Evolutionary conservation across 345 rosid species (phyloP), one percentile per base, ranked within the genome.

Genomic region (Brassica rapa): DNA sequence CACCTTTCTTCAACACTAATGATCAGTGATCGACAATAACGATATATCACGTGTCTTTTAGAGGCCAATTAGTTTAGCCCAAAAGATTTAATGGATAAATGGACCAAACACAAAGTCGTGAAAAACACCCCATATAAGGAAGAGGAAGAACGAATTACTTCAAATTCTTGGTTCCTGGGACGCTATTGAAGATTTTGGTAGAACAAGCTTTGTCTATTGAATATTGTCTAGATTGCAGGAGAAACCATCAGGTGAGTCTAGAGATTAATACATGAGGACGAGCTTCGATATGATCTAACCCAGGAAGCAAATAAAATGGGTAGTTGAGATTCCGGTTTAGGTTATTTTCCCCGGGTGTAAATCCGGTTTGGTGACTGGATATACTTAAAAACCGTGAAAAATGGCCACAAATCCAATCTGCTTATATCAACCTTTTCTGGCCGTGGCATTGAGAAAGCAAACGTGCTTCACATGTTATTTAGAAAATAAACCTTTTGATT

Each of bases 111-210:
- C 21, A 29, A 62, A 32, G 23, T 30, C 41, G 8, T 62, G 41
- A 46, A 41, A 41, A 41, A 12, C 46, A 41, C 49, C 11, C 53
- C 53, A 12, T 14, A 41, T 46, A 15, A n/a, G 6, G 5, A 49
- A 4, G 6, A 12, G 55, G 55, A 49, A 49, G 55, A 53, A 53
- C 27, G 63, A 57, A 3, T 77, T 94, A 49, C 76, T 86, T 41
- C 82, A 89, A 69, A 77, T 93, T 59, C 79, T 93, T 29, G 87
- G 85, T 83, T 85, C 87, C 27, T 89, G 89, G 86, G 70, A 86
- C 66, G 56, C 66, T 69, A 61, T 62, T 3, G 68, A 85, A 63
- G 83, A 84, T 30, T 86, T 83, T 78, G 89, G 86, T 65, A 81
- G 73, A 64, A 86, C 32, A 83, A 85, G 80, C 61, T 87, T 74